Conservation (phyloP, 176 grass and related monocot species). For the sorghum (Sorghum bicolor) region DNA sequence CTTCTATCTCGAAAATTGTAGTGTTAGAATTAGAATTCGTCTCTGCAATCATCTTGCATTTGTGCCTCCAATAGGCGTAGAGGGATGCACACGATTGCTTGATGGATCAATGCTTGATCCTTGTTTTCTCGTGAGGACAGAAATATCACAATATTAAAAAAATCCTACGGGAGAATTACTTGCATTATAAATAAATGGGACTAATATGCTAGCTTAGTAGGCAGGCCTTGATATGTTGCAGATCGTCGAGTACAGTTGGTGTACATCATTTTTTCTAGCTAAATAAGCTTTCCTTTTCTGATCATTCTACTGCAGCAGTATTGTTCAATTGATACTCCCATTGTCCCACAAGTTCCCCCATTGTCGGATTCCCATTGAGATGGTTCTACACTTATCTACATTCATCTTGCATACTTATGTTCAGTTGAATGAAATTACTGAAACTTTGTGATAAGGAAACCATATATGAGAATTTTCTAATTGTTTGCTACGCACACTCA, state of each 20-base stretch:
- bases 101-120: too few species aligned
- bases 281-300: background rate
- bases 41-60: too few species aligned
- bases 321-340: background rate
- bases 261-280: background rate
- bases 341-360: background rate
- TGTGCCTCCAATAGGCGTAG: too few species aligned
- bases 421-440: background rate
- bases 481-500: background rate
- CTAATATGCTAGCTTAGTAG: conserved; percentile 8
- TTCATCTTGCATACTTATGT: background rate
- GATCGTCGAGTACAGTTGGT: background rate
- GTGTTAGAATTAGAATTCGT: too few species aligned
- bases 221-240: background rate
- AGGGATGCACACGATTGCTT: too few species aligned
- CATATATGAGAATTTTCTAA: background rate
- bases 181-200: background rate
- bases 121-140: too few species aligned
- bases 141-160: too few species aligned
- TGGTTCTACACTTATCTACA: background rate
- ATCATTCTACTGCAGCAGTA: background rate
- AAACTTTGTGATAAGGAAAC: background rate
- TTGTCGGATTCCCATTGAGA: background rate
- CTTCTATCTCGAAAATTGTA: too few species aligned
- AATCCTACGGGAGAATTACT: too few species aligned